Percentiles rank a stretch among this genome's conserved stretches.
Evolutionary conservation across 176 grass and related monocot genomes (phyloP).

Genomic region (maize (Zea mays)): DNA sequence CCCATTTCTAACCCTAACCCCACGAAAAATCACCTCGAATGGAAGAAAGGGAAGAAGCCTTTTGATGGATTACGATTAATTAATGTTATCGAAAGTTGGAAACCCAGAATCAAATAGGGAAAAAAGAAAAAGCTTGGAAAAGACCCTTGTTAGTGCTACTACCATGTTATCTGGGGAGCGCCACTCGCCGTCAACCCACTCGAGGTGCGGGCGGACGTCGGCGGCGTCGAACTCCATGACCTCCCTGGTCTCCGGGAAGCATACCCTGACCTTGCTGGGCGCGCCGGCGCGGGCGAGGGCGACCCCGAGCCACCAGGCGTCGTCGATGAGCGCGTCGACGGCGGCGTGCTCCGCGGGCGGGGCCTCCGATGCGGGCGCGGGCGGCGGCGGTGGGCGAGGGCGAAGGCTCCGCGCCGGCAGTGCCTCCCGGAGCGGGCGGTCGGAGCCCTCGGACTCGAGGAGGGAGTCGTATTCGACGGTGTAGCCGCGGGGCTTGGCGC

Average conservation of each 20-base stretch:
- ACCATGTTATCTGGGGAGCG: conserved; percentile 53
- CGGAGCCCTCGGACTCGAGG: conserved; percentile 20
- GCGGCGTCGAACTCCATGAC: conserved; percentile 35
- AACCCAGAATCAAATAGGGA: neutral
- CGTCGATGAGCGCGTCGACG: conserved; percentile 59
- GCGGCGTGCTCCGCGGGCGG: conserved; percentile 35
- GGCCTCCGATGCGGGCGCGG: neutral
- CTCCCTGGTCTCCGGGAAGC: conserved; percentile 56
- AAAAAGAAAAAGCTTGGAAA: neutral
- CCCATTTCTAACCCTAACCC: neutral
- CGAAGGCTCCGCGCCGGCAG: conserved; percentile 49
- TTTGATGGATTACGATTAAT: neutral
- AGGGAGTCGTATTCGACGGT: conserved; percentile 54
- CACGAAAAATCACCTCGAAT: neutral
- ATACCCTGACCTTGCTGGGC: conserved; percentile 36
- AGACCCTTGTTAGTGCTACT: neutral
- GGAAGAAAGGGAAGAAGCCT: neutral
- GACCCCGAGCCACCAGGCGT: conserved; percentile 66
- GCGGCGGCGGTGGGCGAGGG: conserved; percentile 47
- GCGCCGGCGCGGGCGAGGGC: conserved; percentile 3
- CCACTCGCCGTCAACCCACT: conserved; percentile 63
- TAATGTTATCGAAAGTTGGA: neutral
- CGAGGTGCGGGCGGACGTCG: conserved; percentile 56
- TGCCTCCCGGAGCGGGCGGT: conserved; percentile 35
- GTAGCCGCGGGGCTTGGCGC: conserved; percentile 37